A percentile compares a stretch with the other conserved stretches of the same genome.
Conservation (phyloP, 2,329 filamentous ascomycete genomes). For the Colletotrichum siamense region DNA sequence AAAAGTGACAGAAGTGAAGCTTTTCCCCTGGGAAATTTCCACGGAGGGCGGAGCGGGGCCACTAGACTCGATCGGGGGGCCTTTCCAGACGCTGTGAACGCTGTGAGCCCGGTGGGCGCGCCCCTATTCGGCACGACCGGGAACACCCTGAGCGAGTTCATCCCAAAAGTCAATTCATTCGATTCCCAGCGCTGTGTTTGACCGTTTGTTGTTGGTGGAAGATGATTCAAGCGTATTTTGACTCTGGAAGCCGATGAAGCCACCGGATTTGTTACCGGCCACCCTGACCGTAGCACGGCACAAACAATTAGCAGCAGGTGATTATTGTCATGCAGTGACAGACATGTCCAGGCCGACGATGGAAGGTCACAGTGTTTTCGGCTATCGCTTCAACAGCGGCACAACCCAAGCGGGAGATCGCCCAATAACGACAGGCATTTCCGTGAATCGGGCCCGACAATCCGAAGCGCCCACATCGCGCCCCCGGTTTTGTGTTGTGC, state of each 20-base stretch:
- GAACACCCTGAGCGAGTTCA: not conserved
- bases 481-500: not conserved
- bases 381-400: not conserved
- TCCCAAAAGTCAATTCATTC: not conserved
- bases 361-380: not conserved
- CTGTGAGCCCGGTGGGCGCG: not conserved
- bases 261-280: not conserved
- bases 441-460: not conserved
- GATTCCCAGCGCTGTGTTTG: not conserved
- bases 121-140: constrained; percentile 18
- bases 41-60: constrained; percentile 4
- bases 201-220: not conserved
- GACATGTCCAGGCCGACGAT: not conserved
- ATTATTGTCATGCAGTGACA: not conserved
- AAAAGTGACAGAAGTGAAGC: not conserved
- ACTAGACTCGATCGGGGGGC: not conserved
- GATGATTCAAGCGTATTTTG: not conserved
- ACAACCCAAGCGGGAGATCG: constrained; percentile 9
- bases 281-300: not conserved
- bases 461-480: not conserved
- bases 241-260: not conserved
- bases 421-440: not conserved
- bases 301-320: not conserved
- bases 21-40: constrained; percentile 17
- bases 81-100: not conserved